Percentiles rank a stretch among this genome's conserved stretches.
Evolutionary conservation across 768 basidiomycete genomes (phyloP).

Genomic region (Astraeus odoratus): DNA sequence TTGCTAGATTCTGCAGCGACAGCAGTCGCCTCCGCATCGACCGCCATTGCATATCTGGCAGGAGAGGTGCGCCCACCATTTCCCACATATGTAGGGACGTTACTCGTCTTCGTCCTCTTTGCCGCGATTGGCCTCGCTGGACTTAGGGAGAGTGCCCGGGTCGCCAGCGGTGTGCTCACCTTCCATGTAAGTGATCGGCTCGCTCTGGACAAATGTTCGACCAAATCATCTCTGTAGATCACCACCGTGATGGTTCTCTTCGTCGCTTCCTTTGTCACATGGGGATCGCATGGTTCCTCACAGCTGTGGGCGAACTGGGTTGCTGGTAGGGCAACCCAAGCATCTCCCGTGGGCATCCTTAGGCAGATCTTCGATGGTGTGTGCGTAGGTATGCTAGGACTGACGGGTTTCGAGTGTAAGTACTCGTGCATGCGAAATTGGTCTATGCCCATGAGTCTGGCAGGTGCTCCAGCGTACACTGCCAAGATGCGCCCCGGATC

Average conservation of each 20-base stretch:
- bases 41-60: conserved; percentile 58
- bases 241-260: conserved; percentile 51
- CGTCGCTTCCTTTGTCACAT: conserved; percentile 42
- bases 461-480: conserved; percentile 59
- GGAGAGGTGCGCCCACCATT: conserved; percentile 59
- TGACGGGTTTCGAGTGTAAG: conserved; percentile 66
- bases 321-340: conserved; percentile 22
- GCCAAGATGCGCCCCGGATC: conserved; percentile 49
- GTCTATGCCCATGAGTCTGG: conserved; percentile 6
- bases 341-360: conserved; percentile 27
- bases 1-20: conserved; percentile 70
- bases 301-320: conserved; percentile 54
- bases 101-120: conserved; percentile 50
- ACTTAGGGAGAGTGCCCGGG: conserved; percentile 52
- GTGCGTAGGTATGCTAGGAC: conserved; percentile 64
- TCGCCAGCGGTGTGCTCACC: conserved; percentile 50
- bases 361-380: conserved; percentile 57
- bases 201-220: neutral
- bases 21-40: conserved; percentile 65
- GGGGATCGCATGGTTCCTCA: conserved; percentile 41
- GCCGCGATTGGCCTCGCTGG: conserved; percentile 50
- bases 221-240: conserved; percentile 28
- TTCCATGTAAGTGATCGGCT: conserved; percentile 44
- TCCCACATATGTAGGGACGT: conserved; percentile 42
- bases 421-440: neutral